Evolutionary conservation across 495 filamentous ascomycete genomes (phyloP).

Genomic region (Lepidopterella palustris): DNA sequence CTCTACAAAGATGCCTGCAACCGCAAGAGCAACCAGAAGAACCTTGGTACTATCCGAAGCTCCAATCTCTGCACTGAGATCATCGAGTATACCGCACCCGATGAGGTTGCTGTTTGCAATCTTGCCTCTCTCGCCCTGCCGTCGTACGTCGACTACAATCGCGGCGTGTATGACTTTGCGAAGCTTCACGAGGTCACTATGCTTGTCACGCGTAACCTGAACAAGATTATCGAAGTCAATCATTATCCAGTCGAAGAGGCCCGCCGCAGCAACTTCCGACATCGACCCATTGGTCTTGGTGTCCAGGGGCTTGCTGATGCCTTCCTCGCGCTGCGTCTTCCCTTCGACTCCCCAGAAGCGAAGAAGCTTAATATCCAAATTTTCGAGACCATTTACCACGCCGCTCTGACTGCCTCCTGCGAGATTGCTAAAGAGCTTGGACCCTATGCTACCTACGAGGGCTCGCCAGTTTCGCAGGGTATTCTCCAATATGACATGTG

Average conservation of each 20-base stretch:
- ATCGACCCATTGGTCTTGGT: slow-evolving; percentile 90
- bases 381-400: slow-evolving; percentile 99
- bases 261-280: slow-evolving; percentile 88
- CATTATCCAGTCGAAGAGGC: slow-evolving; percentile 94
- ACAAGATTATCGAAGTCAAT: slow-evolving; percentile 96
- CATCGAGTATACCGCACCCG: slow-evolving; percentile 90
- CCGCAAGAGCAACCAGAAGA: slow-evolving; percentile 99
- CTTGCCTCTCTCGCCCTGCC: slow-evolving; percentile 89
- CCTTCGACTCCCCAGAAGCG: slow-evolving; percentile 92
- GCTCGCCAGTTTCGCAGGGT: slow-evolving; percentile 89
- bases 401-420: slow-evolving; percentile 79
- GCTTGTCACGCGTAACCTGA: slow-evolving; percentile 85
- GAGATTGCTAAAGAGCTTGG: slow-evolving; percentile 77
- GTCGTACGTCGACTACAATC: slow-evolving; percentile 74
- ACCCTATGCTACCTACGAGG: slow-evolving; percentile 81
- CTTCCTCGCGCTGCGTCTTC: slow-evolving; percentile 92
- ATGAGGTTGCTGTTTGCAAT: slow-evolving; percentile 98
- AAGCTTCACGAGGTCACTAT: slow-evolving; percentile 90
- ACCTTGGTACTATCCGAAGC: slow-evolving; percentile 93
- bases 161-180: slow-evolving; percentile 83
- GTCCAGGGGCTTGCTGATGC: slow-evolving; percentile 98
- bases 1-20: slow-evolving; percentile 98
- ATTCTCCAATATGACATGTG: slow-evolving; percentile 99
- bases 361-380: slow-evolving; percentile 94
- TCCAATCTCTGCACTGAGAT: slow-evolving; percentile 99